Base-by-base conservation (phyloP, 371 early-diverging fungal species). In the Rhizomucor pusillus region DNA sequence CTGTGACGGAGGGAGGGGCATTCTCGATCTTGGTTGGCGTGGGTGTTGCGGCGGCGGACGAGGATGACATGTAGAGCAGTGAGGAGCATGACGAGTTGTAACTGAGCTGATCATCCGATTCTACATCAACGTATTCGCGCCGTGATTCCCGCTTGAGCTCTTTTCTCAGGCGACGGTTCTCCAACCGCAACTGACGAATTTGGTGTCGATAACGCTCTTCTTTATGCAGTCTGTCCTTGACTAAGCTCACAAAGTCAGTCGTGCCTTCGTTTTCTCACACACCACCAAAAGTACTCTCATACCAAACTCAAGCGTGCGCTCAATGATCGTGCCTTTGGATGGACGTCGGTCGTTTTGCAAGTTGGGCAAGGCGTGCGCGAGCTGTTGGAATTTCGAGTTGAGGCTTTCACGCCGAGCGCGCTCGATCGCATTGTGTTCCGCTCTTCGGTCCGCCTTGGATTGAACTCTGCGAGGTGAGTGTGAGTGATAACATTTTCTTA, bases 341-440 rank as follows among this genome's bases (percentile, higher is more conserved):
- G 89, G 89, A 36, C 86, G 75, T 37, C 85, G 75, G 47, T 84
- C 82, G 45, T 86, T 71, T 56, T 71, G 72, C 25, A 89, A 75
- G 37, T 84, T 77, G 19, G 89, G 89, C 47, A 89, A 69, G 25
- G 85, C 73, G 56, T 80, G 76, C n/a, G 89, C 89, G 35, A 89
- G 66, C 52, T 88, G 83, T 56, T 83, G 85, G 65, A 89, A 86
- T 55, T 84, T 80, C 16, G 78, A 69, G 64, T 88, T 88, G 35
- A 89, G 73, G 25, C 68, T 79, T 69, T 89, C 89, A 44, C 89
- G 81, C 33, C 89, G 71, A 25, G 86, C 87, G 34, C 89, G 76
- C 62, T 89, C 89, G 53, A 86, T 85, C 14, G 89, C 89, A 61
- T 89, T 89, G 59, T 89, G 89, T 44, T 79, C 85, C 33, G 86